Percentiles rank a stretch among this genome's conserved stretches.
phyloP scores from a whole-genome alignment of 1,284 basidiomycete species.

The Pisolithus thermaeus region DNA sequence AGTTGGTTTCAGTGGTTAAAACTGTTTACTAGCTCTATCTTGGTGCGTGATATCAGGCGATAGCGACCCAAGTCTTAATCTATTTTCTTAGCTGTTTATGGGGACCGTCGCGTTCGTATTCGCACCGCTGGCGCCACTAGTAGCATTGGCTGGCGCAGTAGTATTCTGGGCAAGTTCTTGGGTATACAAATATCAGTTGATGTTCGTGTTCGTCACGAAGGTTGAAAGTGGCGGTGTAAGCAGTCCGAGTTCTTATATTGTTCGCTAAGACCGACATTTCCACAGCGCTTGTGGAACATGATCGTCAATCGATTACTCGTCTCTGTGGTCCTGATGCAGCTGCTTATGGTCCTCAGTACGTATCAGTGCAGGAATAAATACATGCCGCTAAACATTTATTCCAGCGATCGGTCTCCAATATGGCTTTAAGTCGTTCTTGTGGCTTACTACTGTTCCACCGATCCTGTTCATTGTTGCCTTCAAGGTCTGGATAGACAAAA shows the following conservation, averaged over 20 bases:
- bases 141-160: conserved; percentile 66
- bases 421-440: conserved; percentile 64
- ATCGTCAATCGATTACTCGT: conserved; percentile 80
- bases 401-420: conserved; percentile 83
- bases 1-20: conserved; percentile 7
- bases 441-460: conserved; percentile 74
- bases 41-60: conserved; percentile 35
- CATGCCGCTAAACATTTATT: neutral
- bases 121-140: conserved; percentile 86
- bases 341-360: conserved; percentile 82
- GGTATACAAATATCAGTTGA: conserved; percentile 90
- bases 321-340: conserved; percentile 76
- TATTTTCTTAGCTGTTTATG: conserved; percentile 68
- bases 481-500: conserved; percentile 75
- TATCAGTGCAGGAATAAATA: conserved; percentile 10
- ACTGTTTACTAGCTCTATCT: conserved; percentile 47
- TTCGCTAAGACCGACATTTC: neutral
- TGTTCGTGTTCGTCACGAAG: conserved; percentile 86
- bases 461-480: conserved; percentile 71
- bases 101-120: conserved; percentile 84
- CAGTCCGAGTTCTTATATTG: conserved; percentile 14
- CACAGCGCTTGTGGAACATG: conserved; percentile 87
- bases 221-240: conserved; percentile 88
- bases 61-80: conserved; percentile 1
- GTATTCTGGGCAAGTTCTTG: conserved; percentile 82